These are phyloP conservation scores for Pseudotsuga menziesii DNA, from an alignment of 75 land plant species.

Conservation along the genomic window DNA sequence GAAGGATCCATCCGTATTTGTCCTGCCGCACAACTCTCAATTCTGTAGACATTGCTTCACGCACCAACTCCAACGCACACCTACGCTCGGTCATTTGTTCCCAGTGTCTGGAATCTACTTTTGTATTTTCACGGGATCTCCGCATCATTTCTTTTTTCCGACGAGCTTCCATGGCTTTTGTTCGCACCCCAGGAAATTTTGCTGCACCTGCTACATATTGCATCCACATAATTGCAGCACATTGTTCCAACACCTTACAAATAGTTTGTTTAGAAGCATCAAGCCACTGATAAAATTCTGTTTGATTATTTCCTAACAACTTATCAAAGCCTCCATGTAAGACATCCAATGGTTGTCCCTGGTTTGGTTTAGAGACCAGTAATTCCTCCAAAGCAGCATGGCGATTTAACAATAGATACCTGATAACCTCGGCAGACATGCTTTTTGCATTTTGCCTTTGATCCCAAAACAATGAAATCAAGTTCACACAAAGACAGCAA, in stretches of 20 bases:
- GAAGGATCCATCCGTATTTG: slow-evolving; percentile 99
- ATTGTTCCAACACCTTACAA: slow-evolving; percentile 74
- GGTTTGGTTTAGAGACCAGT: slow-evolving; percentile 81
- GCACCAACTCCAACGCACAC: slow-evolving; percentile 73
- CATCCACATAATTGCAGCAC: slow-evolving; percentile 82
- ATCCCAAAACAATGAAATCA: slow-evolving; percentile 76
- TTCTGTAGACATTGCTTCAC: slow-evolving; percentile 90
- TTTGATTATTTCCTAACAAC: slow-evolving; percentile 47
- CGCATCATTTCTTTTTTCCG: slow-evolving; percentile 80
- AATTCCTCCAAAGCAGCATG: slow-evolving; percentile 81
- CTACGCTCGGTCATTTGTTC: slow-evolving; percentile 81
- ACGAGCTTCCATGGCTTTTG: slow-evolving; percentile 72
- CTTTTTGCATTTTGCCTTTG: slow-evolving; percentile 47
- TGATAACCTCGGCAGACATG: slow-evolving; percentile 68
- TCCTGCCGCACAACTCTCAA: slow-evolving; percentile 91
- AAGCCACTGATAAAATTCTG: slow-evolving; percentile 76
- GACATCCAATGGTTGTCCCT: slow-evolving; percentile 65
- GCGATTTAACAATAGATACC: slow-evolving; percentile 76
- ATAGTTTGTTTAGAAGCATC: slow-evolving; percentile 55
- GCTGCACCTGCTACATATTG: slow-evolving; percentile 71
- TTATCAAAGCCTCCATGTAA: slow-evolving; percentile 96
- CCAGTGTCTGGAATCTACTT: slow-evolving; percentile 60
- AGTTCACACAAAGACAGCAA: slow-evolving; percentile 79
- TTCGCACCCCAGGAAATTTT: slow-evolving; percentile 82
- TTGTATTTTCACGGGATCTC: slow-evolving; percentile 54